These are phyloP conservation scores for Spinacia oleracea DNA, from an alignment of 179 eudicot species.

Conservation along the genomic window DNA sequence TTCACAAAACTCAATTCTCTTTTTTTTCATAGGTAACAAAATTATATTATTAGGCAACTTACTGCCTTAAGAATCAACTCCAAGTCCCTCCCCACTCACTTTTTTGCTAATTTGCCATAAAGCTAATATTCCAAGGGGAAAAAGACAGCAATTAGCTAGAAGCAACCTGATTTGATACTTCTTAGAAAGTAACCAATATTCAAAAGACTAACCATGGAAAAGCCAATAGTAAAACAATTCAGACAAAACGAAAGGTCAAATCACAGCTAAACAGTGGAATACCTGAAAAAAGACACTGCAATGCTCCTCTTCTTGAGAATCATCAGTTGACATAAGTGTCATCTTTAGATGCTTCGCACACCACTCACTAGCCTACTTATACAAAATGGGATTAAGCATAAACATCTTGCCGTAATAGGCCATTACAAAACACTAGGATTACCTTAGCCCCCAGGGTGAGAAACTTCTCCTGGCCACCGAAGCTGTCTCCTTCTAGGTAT, in stretches of 20 bases:
- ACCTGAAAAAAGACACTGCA: constrained; percentile 70
- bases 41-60: neutral
- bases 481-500: constrained; percentile 52
- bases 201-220: neutral
- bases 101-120: neutral
- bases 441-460: constrained; percentile 75
- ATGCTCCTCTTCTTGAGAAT: constrained; percentile 89
- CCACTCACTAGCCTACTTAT: constrained; percentile 75
- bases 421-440: constrained; percentile 17
- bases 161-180: neutral
- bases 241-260: neutral
- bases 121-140: neutral
- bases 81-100: neutral
- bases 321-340: constrained; percentile 77
- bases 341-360: constrained; percentile 85
- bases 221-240: neutral
- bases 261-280: constrained; percentile 5
- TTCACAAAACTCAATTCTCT: neutral
- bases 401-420: neutral
- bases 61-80: neutral
- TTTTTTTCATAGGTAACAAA: neutral
- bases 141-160: neutral
- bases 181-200: neutral
- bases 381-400: neutral
- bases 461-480: constrained; percentile 51